phyloP scores from a whole-genome alignment of 78 protist genomes.

The Paulinella micropora region DNA sequence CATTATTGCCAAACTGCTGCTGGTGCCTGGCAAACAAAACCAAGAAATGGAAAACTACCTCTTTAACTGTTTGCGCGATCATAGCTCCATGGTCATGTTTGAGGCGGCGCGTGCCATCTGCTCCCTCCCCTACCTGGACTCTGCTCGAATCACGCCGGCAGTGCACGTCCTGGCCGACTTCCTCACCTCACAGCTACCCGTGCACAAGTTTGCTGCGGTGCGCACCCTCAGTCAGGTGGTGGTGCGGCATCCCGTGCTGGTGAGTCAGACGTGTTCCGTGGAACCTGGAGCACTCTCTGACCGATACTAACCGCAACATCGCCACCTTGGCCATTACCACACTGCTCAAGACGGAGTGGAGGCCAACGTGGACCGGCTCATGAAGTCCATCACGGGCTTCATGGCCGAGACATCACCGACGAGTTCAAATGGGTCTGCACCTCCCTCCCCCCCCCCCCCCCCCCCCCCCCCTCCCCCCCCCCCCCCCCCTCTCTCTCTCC shows the following conservation, averaged over 20 bases:
- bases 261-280: constrained; percentile 57
- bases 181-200: constrained; percentile 64
- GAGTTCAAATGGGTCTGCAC: constrained; percentile 45
- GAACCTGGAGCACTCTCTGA: constrained; percentile 82
- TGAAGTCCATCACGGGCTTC: constrained; percentile 66
- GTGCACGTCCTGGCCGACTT: constrained; percentile 66
- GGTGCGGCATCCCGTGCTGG: constrained; percentile 51
- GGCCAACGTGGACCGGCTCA: constrained; percentile 66
- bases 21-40: no score
- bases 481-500: background rate
- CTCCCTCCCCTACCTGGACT: constrained; percentile 43
- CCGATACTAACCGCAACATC: constrained; percentile 78
- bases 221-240: constrained; percentile 68
- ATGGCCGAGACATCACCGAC: constrained; percentile 71
- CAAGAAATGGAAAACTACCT: no score
- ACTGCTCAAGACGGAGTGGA: constrained; percentile 77
- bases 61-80: background rate
- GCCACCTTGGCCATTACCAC: constrained; percentile 95
- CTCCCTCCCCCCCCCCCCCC: background rate
- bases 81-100: constrained; percentile 64
- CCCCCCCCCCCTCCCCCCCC: background rate
- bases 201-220: constrained; percentile 82
- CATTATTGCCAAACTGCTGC: no score
- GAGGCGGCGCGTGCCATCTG: constrained; percentile 93
- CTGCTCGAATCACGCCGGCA: constrained; percentile 25